Conservation (phyloP, 179 eudicot species). For the Patellifolia procumbens region DNA sequence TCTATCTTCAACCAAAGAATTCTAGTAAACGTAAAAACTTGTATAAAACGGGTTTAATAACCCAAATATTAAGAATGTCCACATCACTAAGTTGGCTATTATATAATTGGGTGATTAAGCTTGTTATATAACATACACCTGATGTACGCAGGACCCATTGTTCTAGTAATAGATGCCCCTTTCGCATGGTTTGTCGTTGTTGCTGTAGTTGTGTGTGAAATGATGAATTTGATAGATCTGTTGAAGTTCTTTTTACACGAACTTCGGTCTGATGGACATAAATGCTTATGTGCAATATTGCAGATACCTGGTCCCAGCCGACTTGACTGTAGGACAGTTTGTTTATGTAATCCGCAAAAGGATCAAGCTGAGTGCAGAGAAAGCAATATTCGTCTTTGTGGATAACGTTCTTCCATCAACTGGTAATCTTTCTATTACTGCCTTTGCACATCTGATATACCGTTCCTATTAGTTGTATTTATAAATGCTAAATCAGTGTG, state of each 20-base stretch:
- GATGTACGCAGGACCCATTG: no score
- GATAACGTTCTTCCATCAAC: constrained; percentile 92
- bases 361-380: constrained; percentile 91
- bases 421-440: constrained; percentile 38
- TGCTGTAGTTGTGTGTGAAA: neutral
- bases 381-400: constrained; percentile 89
- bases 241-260: neutral
- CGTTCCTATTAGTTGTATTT: no score
- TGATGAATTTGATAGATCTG: neutral
- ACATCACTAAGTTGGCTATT: no score
- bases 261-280: neutral
- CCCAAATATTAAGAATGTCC: no score
- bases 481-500: neutral
- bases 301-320: constrained; percentile 95
- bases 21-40: no score
- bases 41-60: no score
- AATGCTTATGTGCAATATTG: constrained; percentile 1
- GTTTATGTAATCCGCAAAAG: constrained; percentile 94
- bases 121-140: no score
- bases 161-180: no score
- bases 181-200: neutral
- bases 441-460: no score
- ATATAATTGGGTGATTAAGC: no score
- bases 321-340: constrained; percentile 90
- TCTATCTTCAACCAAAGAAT: neutral